Percentiles rank a stretch among this genome's conserved stretches.
Evolutionary conservation across 345 rosid genomes (phyloP).

Genomic region (Syzygium grande): DNA sequence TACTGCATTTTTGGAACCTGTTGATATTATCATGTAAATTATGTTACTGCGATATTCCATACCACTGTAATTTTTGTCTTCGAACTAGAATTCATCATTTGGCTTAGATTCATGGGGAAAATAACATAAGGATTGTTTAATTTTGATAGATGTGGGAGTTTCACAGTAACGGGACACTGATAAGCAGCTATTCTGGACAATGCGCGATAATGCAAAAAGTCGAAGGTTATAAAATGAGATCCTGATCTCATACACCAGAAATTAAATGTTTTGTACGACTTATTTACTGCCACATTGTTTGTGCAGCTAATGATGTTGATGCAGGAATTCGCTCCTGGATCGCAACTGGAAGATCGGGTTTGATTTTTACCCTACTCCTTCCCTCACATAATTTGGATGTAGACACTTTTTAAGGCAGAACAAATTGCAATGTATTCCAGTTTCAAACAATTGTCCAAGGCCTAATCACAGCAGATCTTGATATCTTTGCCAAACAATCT

Average conservation of each 20-base stretch:
- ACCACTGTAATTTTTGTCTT: background rate
- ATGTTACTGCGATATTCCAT: background rate
- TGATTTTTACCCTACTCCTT: background rate
- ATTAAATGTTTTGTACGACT: background rate
- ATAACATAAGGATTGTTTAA: background rate
- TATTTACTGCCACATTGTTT: background rate
- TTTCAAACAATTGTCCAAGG: background rate
- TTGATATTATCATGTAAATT: background rate
- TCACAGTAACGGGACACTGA: slow-evolving; percentile 43
- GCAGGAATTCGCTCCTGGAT: slow-evolving; percentile 75
- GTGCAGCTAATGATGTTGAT: slow-evolving; percentile 22
- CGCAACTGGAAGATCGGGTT: slow-evolving; percentile 76
- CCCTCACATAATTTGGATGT: background rate
- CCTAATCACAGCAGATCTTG: background rate
- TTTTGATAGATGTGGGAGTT: slow-evolving; percentile 73
- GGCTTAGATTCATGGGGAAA: background rate
- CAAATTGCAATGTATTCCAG: background rate
- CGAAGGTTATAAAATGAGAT: slow-evolving; percentile 27
- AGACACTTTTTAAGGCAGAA: background rate
- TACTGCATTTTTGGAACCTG: background rate
- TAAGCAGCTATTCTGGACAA: slow-evolving; percentile 72
- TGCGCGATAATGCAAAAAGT: slow-evolving; percentile 47
- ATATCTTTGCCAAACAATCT: background rate
- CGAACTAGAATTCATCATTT: background rate
- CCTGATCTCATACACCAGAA: background rate